These are phyloP conservation scores for Ophiognomonia clavigignenti-juglandacearum DNA, from an alignment of 2,329 filamentous ascomycete genomes.

Conservation along the genomic window DNA sequence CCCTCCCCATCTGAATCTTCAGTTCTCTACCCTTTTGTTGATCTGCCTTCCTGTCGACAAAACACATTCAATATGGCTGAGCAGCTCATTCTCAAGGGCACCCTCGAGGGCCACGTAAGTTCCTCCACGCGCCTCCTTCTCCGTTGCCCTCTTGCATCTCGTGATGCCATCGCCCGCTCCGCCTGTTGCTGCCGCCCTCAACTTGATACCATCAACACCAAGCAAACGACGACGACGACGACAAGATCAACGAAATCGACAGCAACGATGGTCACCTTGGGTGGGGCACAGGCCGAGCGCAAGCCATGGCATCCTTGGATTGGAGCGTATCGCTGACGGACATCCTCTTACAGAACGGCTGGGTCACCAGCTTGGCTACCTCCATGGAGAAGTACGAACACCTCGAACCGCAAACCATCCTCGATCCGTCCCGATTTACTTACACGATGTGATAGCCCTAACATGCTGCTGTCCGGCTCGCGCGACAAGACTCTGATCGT, in stretches of 20 bases:
- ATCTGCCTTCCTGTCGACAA: conserved; percentile 31
- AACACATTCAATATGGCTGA: conserved; percentile 67
- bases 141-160: conserved; percentile 15
- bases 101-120: conserved; percentile 92
- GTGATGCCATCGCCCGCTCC: conserved; percentile 22
- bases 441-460: conserved; percentile 59
- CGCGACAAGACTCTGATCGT: conserved; percentile 99
- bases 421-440: conserved; percentile 20
- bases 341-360: conserved; percentile 64
- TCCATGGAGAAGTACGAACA: conserved; percentile 90
- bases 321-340: conserved; percentile 22
- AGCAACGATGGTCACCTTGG: no score
- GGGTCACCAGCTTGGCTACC: conserved; percentile 97
- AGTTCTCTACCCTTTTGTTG: conserved; percentile 25
- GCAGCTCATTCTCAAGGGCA: conserved; percentile 93
- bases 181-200: no score
- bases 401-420: conserved; percentile 10
- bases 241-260: no score
- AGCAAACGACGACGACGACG: conserved; percentile 4
- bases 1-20: conserved; percentile 30
- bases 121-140: conserved; percentile 17
- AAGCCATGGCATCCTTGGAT: no score
- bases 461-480: conserved; percentile 97
- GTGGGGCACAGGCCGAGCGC: no score
- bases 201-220: no score